Base-by-base conservation (phyloP, 1,284 basidiomycete species). In the Cutaneotrichosporon mucoides region DNA sequence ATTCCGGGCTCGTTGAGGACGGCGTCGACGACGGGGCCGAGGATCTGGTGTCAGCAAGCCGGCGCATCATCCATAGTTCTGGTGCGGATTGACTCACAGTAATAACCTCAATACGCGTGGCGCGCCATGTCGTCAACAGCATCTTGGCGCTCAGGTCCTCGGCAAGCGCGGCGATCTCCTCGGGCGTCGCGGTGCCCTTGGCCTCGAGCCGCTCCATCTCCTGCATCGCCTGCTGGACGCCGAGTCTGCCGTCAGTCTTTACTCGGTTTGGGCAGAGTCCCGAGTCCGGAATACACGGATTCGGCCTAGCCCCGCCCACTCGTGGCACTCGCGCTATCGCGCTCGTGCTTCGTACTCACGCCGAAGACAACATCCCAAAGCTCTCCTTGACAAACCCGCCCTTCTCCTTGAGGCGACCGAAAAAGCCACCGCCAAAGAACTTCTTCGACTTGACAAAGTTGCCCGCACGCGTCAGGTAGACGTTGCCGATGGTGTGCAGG, bases 91-190 rank as follows among this genome's bases (percentile, higher is more conserved):
- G 24, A 69, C 76, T 66, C 56, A 92, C 90, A 73, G 89, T 89
- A 42, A 87, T 86, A 35, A 95, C 90, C 79, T 97, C 93, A 73
- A 95, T 87, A 53, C 92, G 85, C 1, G 92, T 93, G 12, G 92
- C 93, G 61, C 91, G 86, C 93, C 93, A 97, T 34, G 93, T 94
- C 8, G 92, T 92, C 37, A 96, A 84, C 78, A 97, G 84, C 75
- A 95, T 91, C 87, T 94, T 97, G 61, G 92, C 92, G 13, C 91
- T 95, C 68, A 99, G 85, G 69, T 99, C 96, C 82, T 90, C 87
- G 75, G 98, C 95, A 48, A 99, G 79, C 15, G 89, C 88, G 59
- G 87, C 84, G 16, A 94, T 78, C 73, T 95, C 87, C 57, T 93
- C 92, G 68, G 90, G 89, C 4, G 82, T 83, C 3, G 90, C 81